Conservation (phyloP, 78 protist species). For the Pigoraptor vietnamica region DNA sequence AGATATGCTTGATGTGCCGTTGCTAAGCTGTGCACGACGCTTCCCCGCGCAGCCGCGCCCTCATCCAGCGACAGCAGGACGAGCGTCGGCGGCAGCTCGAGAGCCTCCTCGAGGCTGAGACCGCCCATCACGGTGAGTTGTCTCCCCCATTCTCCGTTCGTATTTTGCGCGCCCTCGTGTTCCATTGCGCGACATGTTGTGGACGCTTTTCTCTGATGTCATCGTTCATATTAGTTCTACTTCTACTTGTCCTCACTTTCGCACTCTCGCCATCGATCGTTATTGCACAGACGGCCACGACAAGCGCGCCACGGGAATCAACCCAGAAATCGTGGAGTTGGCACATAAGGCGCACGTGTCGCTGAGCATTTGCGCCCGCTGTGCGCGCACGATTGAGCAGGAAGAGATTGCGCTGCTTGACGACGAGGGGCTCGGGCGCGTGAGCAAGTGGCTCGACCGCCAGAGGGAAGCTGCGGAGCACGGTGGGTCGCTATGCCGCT, state of each 20-base stretch:
- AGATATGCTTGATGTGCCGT: no score
- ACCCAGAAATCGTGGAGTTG: background rate
- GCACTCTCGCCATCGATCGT: no score
- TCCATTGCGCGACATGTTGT: no score
- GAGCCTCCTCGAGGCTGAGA: background rate
- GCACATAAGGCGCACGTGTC: background rate
- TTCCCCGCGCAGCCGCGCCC: background rate
- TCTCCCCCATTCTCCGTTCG: no score
- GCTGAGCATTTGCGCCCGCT: background rate
- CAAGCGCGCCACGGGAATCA: background rate
- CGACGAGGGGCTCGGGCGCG: background rate
- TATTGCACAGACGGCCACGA: no score
- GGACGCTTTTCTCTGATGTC: no score
- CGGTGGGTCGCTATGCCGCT: no score
- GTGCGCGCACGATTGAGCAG: background rate
- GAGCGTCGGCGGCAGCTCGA: background rate
- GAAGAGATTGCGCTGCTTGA: background rate
- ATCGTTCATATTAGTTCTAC: no score
- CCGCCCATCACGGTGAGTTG: background rate
- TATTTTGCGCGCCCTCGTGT: no score
- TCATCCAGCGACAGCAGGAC: background rate
- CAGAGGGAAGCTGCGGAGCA: background rate
- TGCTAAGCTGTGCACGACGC: no score
- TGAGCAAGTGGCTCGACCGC: background rate
- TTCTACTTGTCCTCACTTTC: no score